Evolutionary conservation across 2,329 filamentous ascomycete genomes (phyloP).

Genomic region (Talaromyces funiculosus): DNA sequence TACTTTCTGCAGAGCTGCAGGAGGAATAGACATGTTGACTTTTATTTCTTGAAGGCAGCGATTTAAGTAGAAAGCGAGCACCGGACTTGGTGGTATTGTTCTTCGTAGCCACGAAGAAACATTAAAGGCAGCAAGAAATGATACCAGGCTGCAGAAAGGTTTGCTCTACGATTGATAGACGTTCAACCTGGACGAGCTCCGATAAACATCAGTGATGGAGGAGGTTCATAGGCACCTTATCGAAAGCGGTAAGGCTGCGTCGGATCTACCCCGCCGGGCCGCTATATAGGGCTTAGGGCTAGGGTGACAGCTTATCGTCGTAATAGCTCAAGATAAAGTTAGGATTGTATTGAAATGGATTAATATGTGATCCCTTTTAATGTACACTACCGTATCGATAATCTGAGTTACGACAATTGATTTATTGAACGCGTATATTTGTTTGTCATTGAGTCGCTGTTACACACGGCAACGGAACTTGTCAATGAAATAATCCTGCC

Average conservation of each 20-base stretch:
- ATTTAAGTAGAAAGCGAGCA: background rate
- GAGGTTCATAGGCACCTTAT: background rate
- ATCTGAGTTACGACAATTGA: background rate
- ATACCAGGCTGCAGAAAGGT: background rate
- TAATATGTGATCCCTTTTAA: background rate
- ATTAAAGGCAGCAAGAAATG: background rate
- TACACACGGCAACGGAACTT: background rate
- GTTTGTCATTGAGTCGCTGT: background rate
- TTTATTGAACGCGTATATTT: background rate
- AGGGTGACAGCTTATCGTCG: background rate
- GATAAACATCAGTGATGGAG: background rate
- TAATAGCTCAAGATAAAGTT: background rate
- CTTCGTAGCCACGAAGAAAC: background rate
- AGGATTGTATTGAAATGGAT: background rate
- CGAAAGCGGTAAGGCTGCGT: background rate
- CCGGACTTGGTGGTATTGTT: background rate
- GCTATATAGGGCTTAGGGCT: slow-evolving; percentile 14
- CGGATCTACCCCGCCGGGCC: slow-evolving; percentile 6
- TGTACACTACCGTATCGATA: background rate
- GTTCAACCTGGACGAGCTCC: background rate
- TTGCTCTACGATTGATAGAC: background rate
- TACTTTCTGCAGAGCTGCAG: slow-evolving; percentile 91
- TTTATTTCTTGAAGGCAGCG: background rate
- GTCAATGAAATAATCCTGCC: background rate
- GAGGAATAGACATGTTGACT: slow-evolving; percentile 77